Base-by-base conservation (phyloP, 805 yeast species). In the Kodamaea sagamina region DNA sequence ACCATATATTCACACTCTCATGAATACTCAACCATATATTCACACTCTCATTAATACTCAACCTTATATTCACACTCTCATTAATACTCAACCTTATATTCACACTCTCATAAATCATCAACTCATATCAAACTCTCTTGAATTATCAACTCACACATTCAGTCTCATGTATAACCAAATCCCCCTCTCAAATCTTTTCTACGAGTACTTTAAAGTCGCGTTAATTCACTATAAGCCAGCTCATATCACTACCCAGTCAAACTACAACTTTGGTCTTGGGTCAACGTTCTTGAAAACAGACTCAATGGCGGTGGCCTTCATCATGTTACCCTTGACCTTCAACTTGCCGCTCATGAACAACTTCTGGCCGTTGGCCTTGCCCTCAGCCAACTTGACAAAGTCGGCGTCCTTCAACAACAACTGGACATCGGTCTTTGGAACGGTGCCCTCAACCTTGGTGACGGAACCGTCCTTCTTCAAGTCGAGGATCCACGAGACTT, bases 271-370 rank as follows among this genome's bases (percentile, higher is more conserved):
- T 39, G 76, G 62, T 59, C 65, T 68, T 44, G 73, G 71, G 57
- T 62, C 75, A 41, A 68, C 51, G 22, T 64, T 49, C 72, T 81
- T 82, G 67, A 86, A 75, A 39, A 86, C 78, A 38, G 75, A 68
- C 65, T 85, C 92, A 47, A 86, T 78, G 47, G 79, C 78, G 35
- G 90, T 79, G 42, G 95, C 95, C 75, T 88, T 88, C 90, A 85
- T 85, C 70, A 88, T 84, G 71, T 89, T 86, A 52, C 96, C 96
- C 74, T 83, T 86, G 51, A 88, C 82, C 75, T 86, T 87, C 65
- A 88, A 78, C 66, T 84, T 84, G 32, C 96, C 96, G 55, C 77
- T 70, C 85, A 88, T 79, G 65, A 86, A 88, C 58, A 88, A 76
- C 69, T 81, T 83, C 67, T 88, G 95, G 36, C 95, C 88, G 63